Evolutionary conservation across 2,329 filamentous ascomycete genomes (phyloP).

Genomic region (Clonostachys chloroleuca): DNA sequence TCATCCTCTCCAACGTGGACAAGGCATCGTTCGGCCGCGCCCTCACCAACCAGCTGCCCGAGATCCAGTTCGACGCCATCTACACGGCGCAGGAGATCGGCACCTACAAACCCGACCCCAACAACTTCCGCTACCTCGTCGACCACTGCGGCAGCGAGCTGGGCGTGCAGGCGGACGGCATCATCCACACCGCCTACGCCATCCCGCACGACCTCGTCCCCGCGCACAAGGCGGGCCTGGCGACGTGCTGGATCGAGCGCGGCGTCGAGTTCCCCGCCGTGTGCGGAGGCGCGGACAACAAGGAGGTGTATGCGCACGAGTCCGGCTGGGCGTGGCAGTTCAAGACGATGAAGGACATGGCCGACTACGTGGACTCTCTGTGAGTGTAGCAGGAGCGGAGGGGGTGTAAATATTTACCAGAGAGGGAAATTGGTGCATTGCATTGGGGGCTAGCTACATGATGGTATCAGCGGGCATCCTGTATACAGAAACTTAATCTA

Average conservation of each 20-base stretch:
- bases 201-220: conserved; percentile 65
- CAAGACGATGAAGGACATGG: conserved; percentile 54
- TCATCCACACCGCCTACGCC: conserved; percentile 67
- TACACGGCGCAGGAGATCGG: conserved; percentile 70
- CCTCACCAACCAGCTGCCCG: conserved; percentile 31
- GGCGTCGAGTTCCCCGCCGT: conserved; percentile 26
- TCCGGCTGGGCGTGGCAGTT: conserved; percentile 43
- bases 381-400: neutral
- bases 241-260: conserved; percentile 62
- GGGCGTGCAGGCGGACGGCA: conserved; percentile 42
- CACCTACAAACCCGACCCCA: conserved; percentile 61
- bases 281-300: conserved; percentile 11
- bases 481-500: too few species aligned
- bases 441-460: too few species aligned
- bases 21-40: conserved; percentile 18
- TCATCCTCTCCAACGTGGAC: conserved; percentile 59
- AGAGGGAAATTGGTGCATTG: too few species aligned
- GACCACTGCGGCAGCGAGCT: conserved; percentile 44
- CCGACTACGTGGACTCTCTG: conserved; percentile 42
- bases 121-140: conserved; percentile 65
- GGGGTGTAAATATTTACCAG: neutral
- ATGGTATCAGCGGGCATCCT: too few species aligned
- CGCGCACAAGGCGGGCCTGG: conserved; percentile 53
- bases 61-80: conserved; percentile 52
- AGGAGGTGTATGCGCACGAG: conserved; percentile 26